Evolutionary conservation across 345 rosid species (phyloP).

Genomic region (Sisymbrium irio): DNA sequence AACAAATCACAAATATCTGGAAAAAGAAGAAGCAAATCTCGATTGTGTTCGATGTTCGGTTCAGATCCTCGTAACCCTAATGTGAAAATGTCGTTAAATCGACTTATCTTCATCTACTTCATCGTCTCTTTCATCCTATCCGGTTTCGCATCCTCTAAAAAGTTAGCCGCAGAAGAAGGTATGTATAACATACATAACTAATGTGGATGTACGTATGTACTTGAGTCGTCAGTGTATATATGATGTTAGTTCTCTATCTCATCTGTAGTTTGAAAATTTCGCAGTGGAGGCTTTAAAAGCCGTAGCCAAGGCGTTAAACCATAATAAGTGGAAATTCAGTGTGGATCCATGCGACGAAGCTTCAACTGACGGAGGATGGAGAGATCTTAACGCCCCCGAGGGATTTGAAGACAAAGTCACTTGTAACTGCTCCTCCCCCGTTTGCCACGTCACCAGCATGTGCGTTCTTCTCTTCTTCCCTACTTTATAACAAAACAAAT

Average conservation of each 20-base stretch:
- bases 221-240: neutral
- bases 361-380: conserved; percentile 40
- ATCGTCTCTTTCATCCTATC: conserved; percentile 13
- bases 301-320: conserved; percentile 39
- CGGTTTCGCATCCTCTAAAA: conserved; percentile 30
- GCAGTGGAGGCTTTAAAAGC: conserved; percentile 48
- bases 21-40: neutral
- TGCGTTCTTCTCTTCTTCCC: conserved; percentile 9
- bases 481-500: too few relatives aligned
- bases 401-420: conserved; percentile 32
- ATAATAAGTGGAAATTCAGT: conserved; percentile 43
- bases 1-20: neutral
- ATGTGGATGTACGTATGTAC: neutral
- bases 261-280: neutral
- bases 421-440: conserved; percentile 44
- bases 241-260: neutral
- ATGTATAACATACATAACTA: neutral
- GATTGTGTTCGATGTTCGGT: neutral
- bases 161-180: conserved; percentile 41
- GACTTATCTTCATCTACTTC: conserved; percentile 20
- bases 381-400: neutral
- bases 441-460: conserved; percentile 45
- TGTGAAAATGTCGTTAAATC: conserved; percentile 19
- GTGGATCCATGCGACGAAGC: conserved; percentile 52
- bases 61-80: neutral